Conservation (phyloP, 2,329 filamentous ascomycete species). For the Sordariomycetes sp. region DNA sequence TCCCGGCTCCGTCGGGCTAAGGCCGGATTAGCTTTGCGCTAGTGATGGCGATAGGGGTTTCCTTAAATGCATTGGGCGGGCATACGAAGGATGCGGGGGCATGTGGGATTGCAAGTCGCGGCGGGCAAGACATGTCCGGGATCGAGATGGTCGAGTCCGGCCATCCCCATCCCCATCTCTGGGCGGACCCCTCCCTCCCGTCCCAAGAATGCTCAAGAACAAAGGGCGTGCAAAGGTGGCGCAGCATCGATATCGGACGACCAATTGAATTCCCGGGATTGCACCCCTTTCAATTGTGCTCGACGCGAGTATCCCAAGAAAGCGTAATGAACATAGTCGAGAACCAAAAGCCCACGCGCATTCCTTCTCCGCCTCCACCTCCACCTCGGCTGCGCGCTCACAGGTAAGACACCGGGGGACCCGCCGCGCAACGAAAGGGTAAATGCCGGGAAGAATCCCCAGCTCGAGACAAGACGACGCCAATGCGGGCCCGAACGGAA, state of each 20-base stretch:
- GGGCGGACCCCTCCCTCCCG: neutral
- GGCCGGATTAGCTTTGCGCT: neutral
- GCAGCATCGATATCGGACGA: neutral
- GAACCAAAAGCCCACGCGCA: neutral
- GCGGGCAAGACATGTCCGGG: no score
- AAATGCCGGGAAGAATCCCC: neutral
- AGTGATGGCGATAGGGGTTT: neutral
- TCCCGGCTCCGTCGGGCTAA: neutral
- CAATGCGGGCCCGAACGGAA: neutral
- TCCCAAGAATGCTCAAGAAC: neutral
- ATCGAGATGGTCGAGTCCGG: no score
- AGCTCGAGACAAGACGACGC: neutral
- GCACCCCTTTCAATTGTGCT: neutral
- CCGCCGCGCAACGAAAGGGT: neutral
- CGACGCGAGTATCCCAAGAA: neutral
- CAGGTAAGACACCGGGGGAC: neutral
- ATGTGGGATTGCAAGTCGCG: no score
- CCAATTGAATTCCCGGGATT: neutral
- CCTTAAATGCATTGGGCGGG: no score
- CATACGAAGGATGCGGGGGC: no score
- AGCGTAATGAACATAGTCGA: neutral
- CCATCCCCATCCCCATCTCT: neutral
- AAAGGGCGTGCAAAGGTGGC: neutral
- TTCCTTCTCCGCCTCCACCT: neutral
- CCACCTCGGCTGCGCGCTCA: neutral